These are phyloP conservation scores for Syzygium grande DNA, from an alignment of 345 rosid genomes.

Conservation along the genomic window DNA sequence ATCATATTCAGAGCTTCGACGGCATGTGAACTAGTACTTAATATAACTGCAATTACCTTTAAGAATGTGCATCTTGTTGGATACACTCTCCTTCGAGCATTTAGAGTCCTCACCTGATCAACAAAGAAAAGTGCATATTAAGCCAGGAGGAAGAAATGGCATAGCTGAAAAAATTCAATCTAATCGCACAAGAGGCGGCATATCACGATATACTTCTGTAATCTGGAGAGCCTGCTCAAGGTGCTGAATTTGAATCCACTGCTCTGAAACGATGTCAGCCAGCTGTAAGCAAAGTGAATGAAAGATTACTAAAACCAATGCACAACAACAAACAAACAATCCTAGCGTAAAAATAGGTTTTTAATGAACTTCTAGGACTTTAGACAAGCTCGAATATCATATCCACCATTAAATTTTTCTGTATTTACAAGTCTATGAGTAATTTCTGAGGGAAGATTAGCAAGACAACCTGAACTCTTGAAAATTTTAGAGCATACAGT, in stretches of 20 bases:
- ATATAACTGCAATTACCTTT: conserved; percentile 26
- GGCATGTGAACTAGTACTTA: background rate
- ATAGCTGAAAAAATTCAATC: background rate
- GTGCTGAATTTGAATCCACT: conserved; percentile 67
- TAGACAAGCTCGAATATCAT: background rate
- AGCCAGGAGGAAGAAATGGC: background rate
- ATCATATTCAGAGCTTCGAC: background rate
- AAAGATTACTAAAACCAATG: conserved; percentile 1
- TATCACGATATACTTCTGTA: conserved; percentile 12
- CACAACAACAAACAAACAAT: background rate
- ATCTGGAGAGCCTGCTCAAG: conserved; percentile 62
- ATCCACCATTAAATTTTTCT: background rate
- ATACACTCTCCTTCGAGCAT: conserved; percentile 20
- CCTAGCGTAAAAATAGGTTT: background rate
- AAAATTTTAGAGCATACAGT: background rate
- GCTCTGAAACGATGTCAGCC: conserved; percentile 48
- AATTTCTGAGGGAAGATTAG: background rate
- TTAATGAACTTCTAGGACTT: background rate
- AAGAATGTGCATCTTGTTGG: conserved; percentile 36
- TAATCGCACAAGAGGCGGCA: background rate
- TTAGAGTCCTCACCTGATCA: conserved; percentile 29
- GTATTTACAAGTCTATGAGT: background rate
- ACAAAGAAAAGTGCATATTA: background rate
- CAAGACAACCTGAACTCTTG: background rate
- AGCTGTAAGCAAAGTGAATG: conserved; percentile 19